Percentiles rank a stretch among this genome's conserved stretches.
Conservation (phyloP, 208 protist genomes). For the Leishmania major region DNA sequence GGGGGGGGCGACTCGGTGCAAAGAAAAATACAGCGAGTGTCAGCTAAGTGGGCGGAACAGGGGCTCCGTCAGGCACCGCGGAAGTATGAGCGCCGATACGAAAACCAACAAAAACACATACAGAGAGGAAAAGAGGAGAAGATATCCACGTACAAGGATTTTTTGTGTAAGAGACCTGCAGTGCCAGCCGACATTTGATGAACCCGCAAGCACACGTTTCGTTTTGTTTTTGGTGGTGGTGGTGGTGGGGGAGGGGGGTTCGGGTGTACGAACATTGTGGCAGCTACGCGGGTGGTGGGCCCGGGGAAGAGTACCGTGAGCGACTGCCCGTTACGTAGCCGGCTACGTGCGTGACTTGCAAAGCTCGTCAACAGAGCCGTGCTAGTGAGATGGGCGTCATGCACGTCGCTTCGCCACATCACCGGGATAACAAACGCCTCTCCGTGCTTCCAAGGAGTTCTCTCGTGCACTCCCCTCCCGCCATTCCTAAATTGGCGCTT, state of each 20-base stretch:
- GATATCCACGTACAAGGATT: background rate
- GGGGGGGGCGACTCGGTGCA: background rate
- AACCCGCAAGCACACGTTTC: too few relatives aligned
- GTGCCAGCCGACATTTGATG: conserved; percentile 4
- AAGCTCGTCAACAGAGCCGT: background rate
- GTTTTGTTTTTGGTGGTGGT: too few relatives aligned
- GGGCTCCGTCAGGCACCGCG: background rate
- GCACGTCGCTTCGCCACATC: background rate
- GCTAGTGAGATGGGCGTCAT: background rate
- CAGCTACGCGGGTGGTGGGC: background rate
- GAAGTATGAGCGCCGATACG: background rate
- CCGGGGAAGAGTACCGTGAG: background rate
- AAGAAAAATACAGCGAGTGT: background rate
- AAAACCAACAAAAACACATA: background rate
- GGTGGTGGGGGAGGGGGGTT: background rate
- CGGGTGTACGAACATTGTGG: rapidly evolving
- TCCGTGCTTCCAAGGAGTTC: background rate
- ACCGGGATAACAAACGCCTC: background rate
- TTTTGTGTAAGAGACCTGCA: background rate
- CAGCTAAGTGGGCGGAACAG: background rate
- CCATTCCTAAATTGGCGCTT: background rate
- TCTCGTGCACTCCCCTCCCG: background rate
- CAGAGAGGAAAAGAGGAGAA: conserved; percentile 2
- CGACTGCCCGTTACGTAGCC: background rate
- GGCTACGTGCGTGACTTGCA: background rate